phyloP scores from a whole-genome alignment of 768 basidiomycete genomes.

The Plicaturopsis crispa region DNA sequence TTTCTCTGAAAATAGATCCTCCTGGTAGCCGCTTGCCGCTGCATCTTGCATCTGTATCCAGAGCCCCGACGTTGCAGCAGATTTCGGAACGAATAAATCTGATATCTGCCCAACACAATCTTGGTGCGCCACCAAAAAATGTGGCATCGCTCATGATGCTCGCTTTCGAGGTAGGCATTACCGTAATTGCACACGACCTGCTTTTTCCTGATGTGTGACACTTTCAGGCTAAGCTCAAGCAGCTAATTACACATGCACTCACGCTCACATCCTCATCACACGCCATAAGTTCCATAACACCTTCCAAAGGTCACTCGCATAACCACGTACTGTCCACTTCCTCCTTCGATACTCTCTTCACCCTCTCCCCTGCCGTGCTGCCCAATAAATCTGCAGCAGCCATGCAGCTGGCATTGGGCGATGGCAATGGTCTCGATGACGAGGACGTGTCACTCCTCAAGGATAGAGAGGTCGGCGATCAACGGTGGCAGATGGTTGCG shows the following conservation, averaged over 20 bases:
- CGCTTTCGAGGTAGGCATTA: constrained; percentile 77
- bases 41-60: constrained; percentile 67
- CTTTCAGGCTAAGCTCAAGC: constrained; percentile 69
- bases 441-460: constrained; percentile 46
- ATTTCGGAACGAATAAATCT: constrained; percentile 76
- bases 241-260: constrained; percentile 73
- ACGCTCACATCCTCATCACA: constrained; percentile 71
- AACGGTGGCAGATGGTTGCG: constrained; percentile 73
- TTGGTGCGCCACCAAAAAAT: constrained; percentile 49
- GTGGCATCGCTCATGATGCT: constrained; percentile 68
- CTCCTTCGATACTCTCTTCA: constrained; percentile 74
- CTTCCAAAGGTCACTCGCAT: constrained; percentile 36
- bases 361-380: constrained; percentile 67
- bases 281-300: constrained; percentile 67
- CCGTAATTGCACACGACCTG: constrained; percentile 8
- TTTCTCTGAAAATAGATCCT: constrained; percentile 34
- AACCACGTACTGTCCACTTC: constrained; percentile 46
- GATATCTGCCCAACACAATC: constrained; percentile 71
- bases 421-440: constrained; percentile 37
- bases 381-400: constrained; percentile 76
- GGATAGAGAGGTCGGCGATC: constrained; percentile 59
- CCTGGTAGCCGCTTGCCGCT: constrained; percentile 66
- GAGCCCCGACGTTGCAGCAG: constrained; percentile 68
- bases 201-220: not conserved
- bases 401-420: constrained; percentile 55